phyloP scores from a whole-genome alignment of 2,329 filamentous ascomycete genomes.

The Verticillium alfalfae region DNA sequence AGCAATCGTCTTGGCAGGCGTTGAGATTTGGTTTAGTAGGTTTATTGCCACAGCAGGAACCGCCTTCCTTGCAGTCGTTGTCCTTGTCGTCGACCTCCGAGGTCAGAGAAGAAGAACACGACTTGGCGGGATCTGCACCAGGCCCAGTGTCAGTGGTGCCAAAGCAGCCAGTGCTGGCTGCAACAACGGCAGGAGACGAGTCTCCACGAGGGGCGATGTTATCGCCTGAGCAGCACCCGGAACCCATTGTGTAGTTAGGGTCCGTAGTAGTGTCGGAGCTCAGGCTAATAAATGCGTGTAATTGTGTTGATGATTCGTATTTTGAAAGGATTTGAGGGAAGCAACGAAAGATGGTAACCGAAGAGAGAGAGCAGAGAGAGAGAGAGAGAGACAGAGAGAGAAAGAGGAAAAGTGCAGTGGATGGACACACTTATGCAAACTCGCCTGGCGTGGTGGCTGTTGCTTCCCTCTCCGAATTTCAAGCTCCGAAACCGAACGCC shows the following conservation, averaged over 20 bases:
- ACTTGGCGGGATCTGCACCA: background rate
- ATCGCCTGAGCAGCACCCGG: constrained; percentile 11
- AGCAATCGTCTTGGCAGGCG: too few relatives aligned
- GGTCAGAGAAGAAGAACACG: background rate
- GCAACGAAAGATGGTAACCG: background rate
- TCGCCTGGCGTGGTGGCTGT: background rate
- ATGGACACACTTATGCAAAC: background rate
- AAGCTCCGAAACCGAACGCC: background rate
- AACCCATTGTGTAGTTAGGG: constrained; percentile 4
- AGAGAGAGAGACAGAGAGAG: background rate
- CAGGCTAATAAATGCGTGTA: background rate
- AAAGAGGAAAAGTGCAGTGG: background rate
- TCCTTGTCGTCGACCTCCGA: background rate
- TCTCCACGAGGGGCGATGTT: background rate
- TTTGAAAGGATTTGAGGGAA: background rate
- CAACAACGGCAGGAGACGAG: background rate
- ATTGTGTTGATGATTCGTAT: background rate
- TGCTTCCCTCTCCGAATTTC: background rate
- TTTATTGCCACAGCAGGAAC: too few relatives aligned
- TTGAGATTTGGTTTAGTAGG: too few relatives aligned
- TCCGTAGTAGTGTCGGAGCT: background rate
- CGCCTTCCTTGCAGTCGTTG: background rate
- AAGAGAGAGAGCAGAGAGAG: background rate
- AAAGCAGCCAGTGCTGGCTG: background rate
- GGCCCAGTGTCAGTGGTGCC: background rate